These are phyloP conservation scores for Nicotiana tomentosiformis DNA, from an alignment of 257 asterid species.

Conservation along the genomic window DNA sequence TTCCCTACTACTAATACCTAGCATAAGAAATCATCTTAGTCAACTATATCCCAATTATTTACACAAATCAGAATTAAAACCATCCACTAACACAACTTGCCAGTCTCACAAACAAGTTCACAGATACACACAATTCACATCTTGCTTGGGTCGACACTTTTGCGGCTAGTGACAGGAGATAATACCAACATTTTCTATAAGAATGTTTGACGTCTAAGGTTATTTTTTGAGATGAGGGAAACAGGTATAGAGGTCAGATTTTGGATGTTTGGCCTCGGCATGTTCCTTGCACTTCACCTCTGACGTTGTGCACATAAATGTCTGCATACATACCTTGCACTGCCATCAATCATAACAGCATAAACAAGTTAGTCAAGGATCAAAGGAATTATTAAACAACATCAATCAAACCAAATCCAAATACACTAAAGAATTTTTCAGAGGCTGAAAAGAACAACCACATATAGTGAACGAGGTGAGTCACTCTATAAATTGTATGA, in stretches of 20 bases:
- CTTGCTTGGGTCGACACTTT: neutral
- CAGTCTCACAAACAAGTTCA: slow-evolving; percentile 7
- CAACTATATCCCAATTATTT: too few species aligned
- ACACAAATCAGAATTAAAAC: neutral
- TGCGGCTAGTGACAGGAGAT: neutral
- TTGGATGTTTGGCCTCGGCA: slow-evolving; percentile 92
- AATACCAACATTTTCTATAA: slow-evolving; percentile 1
- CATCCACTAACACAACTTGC: neutral
- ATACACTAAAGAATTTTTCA: neutral
- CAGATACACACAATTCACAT: neutral
- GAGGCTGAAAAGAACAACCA: neutral
- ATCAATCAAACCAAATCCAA: neutral
- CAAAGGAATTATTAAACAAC: neutral
- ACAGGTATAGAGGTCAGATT: slow-evolving; percentile 49
- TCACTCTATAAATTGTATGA: neutral
- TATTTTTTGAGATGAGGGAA: slow-evolving; percentile 74
- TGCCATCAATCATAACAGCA: slow-evolving; percentile 23
- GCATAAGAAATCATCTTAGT: neutral
- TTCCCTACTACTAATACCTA: neutral
- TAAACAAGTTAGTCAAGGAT: neutral
- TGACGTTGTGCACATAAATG: slow-evolving; percentile 86
- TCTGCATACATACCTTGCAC: slow-evolving; percentile 90
- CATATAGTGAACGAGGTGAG: neutral
- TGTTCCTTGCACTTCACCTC: slow-evolving; percentile 96
- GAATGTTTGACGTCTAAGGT: neutral